A percentile compares a stretch with the other conserved stretches of the same genome.
Conservation (phyloP, 2,329 filamentous ascomycete genomes). For the Knufia fluminis region DNA sequence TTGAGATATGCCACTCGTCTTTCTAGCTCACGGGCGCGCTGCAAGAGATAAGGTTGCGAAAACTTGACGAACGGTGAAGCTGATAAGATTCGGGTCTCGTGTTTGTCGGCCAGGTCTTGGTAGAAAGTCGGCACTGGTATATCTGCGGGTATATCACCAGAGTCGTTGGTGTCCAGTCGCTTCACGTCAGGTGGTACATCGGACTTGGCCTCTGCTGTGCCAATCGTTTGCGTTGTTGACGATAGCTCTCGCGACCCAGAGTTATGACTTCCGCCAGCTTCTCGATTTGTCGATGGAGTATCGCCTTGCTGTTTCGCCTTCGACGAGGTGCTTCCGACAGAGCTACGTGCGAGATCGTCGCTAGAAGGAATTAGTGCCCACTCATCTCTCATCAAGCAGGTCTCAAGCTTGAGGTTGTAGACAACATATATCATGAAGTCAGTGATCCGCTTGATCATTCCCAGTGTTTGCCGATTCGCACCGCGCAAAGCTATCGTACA, state of each 20-base stretch:
- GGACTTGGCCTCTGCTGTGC: conserved; percentile 13
- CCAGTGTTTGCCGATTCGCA: conserved; percentile 59
- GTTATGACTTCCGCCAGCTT: not conserved
- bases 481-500: conserved; percentile 91
- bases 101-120: conserved; percentile 87
- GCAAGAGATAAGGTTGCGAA: conserved; percentile 82
- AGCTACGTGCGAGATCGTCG: conserved; percentile 1
- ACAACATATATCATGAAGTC: conserved; percentile 99
- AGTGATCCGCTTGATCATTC: conserved; percentile 81
- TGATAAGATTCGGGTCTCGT: conserved; percentile 85
- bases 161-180: conserved; percentile 32
- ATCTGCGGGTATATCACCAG: conserved; percentile 61
- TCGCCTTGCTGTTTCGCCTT: not conserved
- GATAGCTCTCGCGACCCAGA: conserved; percentile 11
- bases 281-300: not conserved
- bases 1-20: conserved; percentile 72
- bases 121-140: conserved; percentile 85
- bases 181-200: conserved; percentile 11
- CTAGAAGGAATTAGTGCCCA: conserved; percentile 71
- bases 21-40: conserved; percentile 86
- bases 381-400: conserved; percentile 85
- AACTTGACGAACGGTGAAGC: conserved; percentile 96
- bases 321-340: conserved; percentile 4
- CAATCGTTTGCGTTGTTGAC: conserved; percentile 8
- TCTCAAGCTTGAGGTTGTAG: conserved; percentile 93